These are phyloP conservation scores for Aspergillus neoniger DNA, from an alignment of 2,329 filamentous ascomycete genomes.

Conservation along the genomic window DNA sequence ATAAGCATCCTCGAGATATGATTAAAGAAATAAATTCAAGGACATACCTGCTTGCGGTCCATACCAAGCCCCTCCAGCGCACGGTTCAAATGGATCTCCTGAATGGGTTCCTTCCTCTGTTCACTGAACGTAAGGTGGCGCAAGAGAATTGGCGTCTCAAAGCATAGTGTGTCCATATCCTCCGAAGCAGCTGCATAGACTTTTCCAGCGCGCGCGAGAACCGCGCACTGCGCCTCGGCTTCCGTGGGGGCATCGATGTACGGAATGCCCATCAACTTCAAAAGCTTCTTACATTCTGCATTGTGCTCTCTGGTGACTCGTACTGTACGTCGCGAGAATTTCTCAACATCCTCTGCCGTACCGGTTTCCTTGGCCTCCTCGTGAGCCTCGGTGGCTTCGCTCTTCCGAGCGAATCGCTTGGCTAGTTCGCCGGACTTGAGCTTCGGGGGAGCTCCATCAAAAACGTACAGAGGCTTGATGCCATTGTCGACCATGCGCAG, in stretches of 20 bases:
- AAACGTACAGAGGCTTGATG: conserved; percentile 97
- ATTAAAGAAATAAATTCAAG: too few relatives aligned
- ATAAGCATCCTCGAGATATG: conserved; percentile 13
- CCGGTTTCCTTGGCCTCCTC: conserved; percentile 97
- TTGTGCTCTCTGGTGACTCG: conserved; percentile 97
- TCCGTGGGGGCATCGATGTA: conserved; percentile 95
- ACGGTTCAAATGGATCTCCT: conserved; percentile 86
- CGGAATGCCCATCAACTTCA: conserved; percentile 94
- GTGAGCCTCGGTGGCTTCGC: conserved; percentile 83
- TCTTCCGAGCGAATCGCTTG: conserved; percentile 92
- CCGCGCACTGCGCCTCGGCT: conserved; percentile 94
- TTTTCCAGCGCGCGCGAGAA: conserved; percentile 84
- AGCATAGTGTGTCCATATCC: conserved; percentile 98
- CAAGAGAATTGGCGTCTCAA: conserved; percentile 85
- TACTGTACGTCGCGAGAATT: conserved; percentile 91
- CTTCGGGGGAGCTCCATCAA: conserved; percentile 94
- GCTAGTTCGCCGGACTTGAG: conserved; percentile 96
- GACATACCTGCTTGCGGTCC: conserved; percentile 74
- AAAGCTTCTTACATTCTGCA: conserved; percentile 82
- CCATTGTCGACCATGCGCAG: conserved; percentile 97
- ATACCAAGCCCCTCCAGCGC: conserved; percentile 85
- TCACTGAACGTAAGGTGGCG: conserved; percentile 96
- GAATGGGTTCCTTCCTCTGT: conserved; percentile 95
- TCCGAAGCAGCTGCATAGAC: conserved; percentile 96
- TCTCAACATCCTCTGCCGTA: conserved; percentile 96